phyloP scores from a whole-genome alignment of 805 yeast species.

The Saturnispora galanensis region DNA sequence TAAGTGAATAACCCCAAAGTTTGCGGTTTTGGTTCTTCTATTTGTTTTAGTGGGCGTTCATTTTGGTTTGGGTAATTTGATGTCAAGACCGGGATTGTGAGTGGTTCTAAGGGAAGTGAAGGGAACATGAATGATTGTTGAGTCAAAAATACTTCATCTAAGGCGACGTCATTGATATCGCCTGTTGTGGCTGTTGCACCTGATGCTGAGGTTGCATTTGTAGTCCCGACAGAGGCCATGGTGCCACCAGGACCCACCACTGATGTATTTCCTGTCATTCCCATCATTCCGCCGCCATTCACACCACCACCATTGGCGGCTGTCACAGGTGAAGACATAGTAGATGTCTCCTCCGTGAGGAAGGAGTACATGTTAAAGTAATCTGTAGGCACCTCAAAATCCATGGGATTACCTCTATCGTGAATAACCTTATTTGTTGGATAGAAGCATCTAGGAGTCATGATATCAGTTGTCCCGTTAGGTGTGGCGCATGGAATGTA shows the following conservation, averaged over 20 bases:
- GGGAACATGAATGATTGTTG: constrained; percentile 6
- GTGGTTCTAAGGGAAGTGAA: neutral
- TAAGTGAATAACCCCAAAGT: neutral
- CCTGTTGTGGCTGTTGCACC: neutral
- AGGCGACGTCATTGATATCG: constrained; percentile 2
- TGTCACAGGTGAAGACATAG: neutral
- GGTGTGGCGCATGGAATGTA: no score
- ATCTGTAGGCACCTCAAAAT: constrained; percentile 5
- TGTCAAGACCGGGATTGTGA: neutral
- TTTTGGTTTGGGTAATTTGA: neutral
- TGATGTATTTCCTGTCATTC: neutral
- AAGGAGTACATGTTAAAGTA: constrained; percentile 4
- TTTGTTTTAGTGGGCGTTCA: neutral
- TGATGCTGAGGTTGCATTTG: neutral
- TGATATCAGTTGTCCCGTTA: neutral
- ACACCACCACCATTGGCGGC: neutral
- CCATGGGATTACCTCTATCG: neutral
- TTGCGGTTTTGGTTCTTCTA: neutral
- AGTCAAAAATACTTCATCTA: constrained; percentile 8
- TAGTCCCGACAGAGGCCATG: neutral
- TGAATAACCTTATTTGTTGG: constrained; percentile 1
- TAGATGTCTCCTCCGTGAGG: neutral
- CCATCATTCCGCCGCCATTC: neutral
- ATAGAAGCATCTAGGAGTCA: constrained; percentile 6
- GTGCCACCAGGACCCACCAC: neutral